Conservation (phyloP, 495 filamentous ascomycete genomes). For the Talaromyces proteolyticus region DNA sequence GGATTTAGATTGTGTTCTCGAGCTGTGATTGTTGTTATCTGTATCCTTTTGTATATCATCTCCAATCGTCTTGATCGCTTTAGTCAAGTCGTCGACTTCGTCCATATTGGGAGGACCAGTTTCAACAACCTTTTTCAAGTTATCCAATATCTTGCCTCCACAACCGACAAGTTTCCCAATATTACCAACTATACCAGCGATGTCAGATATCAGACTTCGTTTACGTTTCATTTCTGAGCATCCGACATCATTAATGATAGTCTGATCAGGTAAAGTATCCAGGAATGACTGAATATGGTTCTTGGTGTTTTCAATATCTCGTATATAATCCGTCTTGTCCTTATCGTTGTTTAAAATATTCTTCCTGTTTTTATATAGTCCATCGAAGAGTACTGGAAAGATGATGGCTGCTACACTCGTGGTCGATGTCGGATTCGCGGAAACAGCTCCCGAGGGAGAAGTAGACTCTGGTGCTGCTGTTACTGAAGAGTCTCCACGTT, state of each 20-base stretch:
- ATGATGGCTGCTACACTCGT: not conserved
- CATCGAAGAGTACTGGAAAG: not conserved
- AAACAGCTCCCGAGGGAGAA: not conserved
- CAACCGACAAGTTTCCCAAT: not conserved
- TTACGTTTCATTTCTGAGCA: not conserved
- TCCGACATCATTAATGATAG: not conserved
- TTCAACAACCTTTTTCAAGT: not conserved
- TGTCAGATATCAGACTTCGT: not conserved
- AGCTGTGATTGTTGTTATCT: not conserved
- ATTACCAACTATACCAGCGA: not conserved
- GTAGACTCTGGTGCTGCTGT: not conserved
- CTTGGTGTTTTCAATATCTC: not conserved
- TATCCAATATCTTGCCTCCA: not conserved
- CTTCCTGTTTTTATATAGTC: not conserved
- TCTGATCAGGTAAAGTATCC: not conserved
- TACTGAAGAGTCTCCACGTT: not conserved
- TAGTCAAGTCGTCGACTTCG: not conserved
- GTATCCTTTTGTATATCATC: not conserved
- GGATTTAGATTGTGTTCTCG: not conserved
- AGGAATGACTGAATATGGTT: not conserved
- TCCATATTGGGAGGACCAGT: not conserved
- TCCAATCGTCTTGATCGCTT: not conserved
- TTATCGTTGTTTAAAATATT: not conserved
- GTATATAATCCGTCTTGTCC: not conserved
- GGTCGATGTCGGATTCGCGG: not conserved